Evolutionary conservation across 1,284 basidiomycete genomes (phyloP).

Genomic region (Heterobasidion irregulare): DNA sequence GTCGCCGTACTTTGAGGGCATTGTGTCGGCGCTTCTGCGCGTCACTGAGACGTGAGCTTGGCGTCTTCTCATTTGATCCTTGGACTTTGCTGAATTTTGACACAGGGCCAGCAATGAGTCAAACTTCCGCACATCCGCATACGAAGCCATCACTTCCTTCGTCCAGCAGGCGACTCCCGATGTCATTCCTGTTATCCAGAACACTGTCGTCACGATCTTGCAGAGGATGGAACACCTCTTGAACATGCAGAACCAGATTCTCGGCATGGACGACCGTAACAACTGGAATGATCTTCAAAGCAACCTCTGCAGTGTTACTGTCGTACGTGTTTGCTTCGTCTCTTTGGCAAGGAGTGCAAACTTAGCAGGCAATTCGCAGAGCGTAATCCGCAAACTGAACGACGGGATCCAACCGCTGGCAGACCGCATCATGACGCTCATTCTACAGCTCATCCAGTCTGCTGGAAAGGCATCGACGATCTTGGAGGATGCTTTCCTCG

Average conservation of each 20-base stretch:
- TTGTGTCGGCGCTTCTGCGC: slow-evolving; percentile 74
- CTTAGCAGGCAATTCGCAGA: slow-evolving; percentile 31
- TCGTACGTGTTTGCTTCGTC: slow-evolving; percentile 41
- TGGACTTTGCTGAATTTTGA: background rate
- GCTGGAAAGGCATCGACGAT: slow-evolving; percentile 91
- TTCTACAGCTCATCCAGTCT: slow-evolving; percentile 80
- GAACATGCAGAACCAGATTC: slow-evolving; percentile 85
- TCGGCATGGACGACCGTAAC: slow-evolving; percentile 94
- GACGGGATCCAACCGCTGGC: slow-evolving; percentile 83
- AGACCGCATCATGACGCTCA: slow-evolving; percentile 92
- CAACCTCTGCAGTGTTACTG: slow-evolving; percentile 88
- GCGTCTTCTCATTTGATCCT: background rate
- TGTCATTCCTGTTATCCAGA: slow-evolving; percentile 77
- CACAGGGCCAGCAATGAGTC: slow-evolving; percentile 78
- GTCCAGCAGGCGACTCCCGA: slow-evolving; percentile 79
- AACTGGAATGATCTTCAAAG: slow-evolving; percentile 99
- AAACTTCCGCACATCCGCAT: slow-evolving; percentile 93
- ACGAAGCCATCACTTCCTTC: slow-evolving; percentile 90
- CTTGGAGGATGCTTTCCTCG: slow-evolving; percentile 95
- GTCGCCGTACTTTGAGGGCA: slow-evolving; percentile 85
- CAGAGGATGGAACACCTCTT: slow-evolving; percentile 87
- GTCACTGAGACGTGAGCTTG: slow-evolving; percentile 75
- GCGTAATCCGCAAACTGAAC: slow-evolving; percentile 79
- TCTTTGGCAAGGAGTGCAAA: background rate
- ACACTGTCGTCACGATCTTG: slow-evolving; percentile 77